Evolutionary conservation across 768 basidiomycete species (phyloP).

Genomic region (Boletus rubescentipes): DNA sequence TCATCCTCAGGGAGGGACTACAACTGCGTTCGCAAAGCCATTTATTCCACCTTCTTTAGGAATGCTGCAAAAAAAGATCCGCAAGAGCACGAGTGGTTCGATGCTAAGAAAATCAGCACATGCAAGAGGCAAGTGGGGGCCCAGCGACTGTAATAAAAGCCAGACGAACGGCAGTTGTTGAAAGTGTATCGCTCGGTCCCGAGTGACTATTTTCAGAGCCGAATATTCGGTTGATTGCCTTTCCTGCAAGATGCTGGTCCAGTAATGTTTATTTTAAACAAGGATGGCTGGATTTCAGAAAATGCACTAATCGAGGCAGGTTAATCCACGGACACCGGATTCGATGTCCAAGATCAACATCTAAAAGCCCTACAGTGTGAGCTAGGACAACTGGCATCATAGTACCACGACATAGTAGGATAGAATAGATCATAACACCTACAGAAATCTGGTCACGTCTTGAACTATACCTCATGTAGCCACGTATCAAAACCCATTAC

Average conservation of each 20-base stretch:
- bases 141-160: constrained; percentile 89
- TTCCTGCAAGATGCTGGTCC: not conserved
- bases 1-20: constrained; percentile 89
- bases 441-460: not conserved
- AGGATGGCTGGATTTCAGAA: no score
- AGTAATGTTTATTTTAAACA: constrained; percentile 15
- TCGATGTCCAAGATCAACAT: no score
- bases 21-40: constrained; percentile 90
- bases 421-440: no score
- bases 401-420: no score
- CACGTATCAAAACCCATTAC: not conserved
- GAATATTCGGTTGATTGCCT: constrained; percentile 75
- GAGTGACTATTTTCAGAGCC: constrained; percentile 59
- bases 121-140: constrained; percentile 96
- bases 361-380: no score
- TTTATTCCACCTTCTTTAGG: constrained; percentile 97
- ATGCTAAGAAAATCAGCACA: constrained; percentile 96
- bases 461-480: not conserved
- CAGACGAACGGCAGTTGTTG: constrained; percentile 91
- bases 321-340: no score
- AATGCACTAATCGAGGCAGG: no score
- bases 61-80: constrained; percentile 99
- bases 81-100: constrained; percentile 97
- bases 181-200: constrained; percentile 91
- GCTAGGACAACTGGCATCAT: no score